A percentile compares a stretch with the other conserved stretches of the same genome.
phyloP scores from a whole-genome alignment of 164 flowering plant species.

The Euptelea pleiosperma region DNA sequence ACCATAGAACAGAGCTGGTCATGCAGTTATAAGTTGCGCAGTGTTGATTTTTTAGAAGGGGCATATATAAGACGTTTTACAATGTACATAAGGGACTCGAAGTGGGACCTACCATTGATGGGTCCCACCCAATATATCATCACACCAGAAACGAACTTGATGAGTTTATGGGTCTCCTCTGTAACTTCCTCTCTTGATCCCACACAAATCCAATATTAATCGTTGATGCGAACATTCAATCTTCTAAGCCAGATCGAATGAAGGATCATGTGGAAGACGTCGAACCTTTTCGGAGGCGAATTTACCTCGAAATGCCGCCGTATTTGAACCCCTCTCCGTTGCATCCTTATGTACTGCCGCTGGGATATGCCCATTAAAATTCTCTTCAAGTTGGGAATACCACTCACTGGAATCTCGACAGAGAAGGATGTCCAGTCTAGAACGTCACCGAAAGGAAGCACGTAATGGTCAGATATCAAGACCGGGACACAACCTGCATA shows the following conservation, averaged over 20 bases:
- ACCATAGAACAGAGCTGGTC: too few relatives aligned
- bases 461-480: slow-evolving; percentile 20
- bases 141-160: too few relatives aligned
- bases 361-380: slow-evolving; percentile 14
- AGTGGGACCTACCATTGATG: too few relatives aligned
- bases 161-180: too few relatives aligned
- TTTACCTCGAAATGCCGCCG: slow-evolving; percentile 24
- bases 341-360: slow-evolving; percentile 20
- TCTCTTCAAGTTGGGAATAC: slow-evolving; percentile 17
- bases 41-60: too few relatives aligned
- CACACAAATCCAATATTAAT: too few relatives aligned
- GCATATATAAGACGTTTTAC: too few relatives aligned
- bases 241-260: slow-evolving; percentile 27
- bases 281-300: slow-evolving; percentile 20
- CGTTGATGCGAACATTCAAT: slow-evolving; percentile 18
- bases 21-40: too few relatives aligned
- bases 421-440: slow-evolving; percentile 24
- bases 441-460: slow-evolving; percentile 21
- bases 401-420: slow-evolving; percentile 13
- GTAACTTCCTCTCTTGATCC: too few relatives aligned
- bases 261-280: slow-evolving; percentile 23
- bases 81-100: too few relatives aligned
- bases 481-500: slow-evolving; percentile 23
- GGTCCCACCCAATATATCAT: too few relatives aligned
- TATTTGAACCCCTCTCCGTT: slow-evolving; percentile 13